phyloP scores from a whole-genome alignment of 75 land plant genomes.

The Picea sitchensis region DNA sequence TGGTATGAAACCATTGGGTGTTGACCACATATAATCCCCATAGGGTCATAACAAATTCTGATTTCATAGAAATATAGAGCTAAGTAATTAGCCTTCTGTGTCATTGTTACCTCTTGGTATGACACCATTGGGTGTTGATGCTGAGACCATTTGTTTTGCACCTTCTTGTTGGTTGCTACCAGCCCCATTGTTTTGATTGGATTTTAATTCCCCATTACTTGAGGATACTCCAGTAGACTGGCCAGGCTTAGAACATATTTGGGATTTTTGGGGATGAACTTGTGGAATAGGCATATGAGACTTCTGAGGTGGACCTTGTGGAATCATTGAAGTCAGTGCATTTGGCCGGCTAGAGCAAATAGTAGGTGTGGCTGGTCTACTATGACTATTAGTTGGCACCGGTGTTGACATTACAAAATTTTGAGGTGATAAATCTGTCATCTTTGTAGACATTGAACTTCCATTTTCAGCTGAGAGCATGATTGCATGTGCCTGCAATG shows the following conservation, averaged over 20 bases:
- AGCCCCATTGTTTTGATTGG: background rate
- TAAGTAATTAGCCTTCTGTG: background rate
- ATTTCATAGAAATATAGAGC: too few relatives aligned
- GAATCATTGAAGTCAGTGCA: background rate
- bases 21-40: too few relatives aligned
- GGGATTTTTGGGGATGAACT: background rate
- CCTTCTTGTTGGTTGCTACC: constrained; percentile 1
- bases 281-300: background rate
- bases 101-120: background rate
- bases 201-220: background rate
- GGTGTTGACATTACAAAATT: constrained; percentile 6
- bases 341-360: constrained; percentile 5
- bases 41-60: too few relatives aligned
- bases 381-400: background rate
- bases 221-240: background rate
- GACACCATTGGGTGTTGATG: background rate
- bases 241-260: background rate
- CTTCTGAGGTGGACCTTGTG: background rate
- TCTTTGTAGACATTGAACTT: constrained; percentile 3
- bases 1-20: background rate
- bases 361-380: constrained; percentile 10
- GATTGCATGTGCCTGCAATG: constrained; percentile 17
- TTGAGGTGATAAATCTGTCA: constrained; percentile 8
- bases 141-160: constrained; percentile 1
- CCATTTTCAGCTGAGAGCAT: constrained; percentile 14